Base-by-base conservation (phyloP, 1,284 basidiomycete genomes). In the Microbotryum lychnidis-dioicae region DNA sequence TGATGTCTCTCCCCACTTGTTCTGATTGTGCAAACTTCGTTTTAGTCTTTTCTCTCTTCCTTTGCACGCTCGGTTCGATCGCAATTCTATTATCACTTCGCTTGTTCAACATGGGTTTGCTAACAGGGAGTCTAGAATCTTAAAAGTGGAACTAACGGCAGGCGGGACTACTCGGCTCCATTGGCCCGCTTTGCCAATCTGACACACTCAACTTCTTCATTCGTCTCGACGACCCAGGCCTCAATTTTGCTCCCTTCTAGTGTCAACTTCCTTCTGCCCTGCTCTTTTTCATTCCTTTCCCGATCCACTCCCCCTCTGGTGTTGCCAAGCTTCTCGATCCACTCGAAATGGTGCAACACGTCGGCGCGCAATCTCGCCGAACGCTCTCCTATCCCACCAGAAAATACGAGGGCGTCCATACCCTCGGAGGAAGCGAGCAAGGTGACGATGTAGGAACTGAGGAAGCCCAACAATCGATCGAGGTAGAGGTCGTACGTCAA, bases 361-460 rank as follows among this genome's bases (percentile, higher is more conserved):
- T 82, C 82, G 50, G 76, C 73, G 48, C 90, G 76, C 61, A 93
- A 74, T 64, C 81, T 77, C 8, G 76, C 77, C 56, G 84, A 82
- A 68, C 80, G 79, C 76, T 93, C 90, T 0, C 90, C 90, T 57
- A 93, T 89, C 0, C 89, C 89, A 5, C 89, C 90, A 0, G 87
- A 81, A 73, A 93, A 92, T 10, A 91, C 87, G 33, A 92, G 73
- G 4, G 85, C 89, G 73, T 91, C 86, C 7, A 91, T 82, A 10
- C 37, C 9, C 44, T 53, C 57, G 8, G 45, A 6, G 18, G 62
- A 58, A 8, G 62, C 54, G 27, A 67, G 51, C 25, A 60, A 33
- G n/a, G 62, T 56, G 25, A 59, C 53, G 48, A 66, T 8, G 63
- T 66, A 65, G 2, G 58, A 52, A 20, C 61, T 27, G 21, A 65